Percentiles rank a stretch among this genome's conserved stretches.
These are phyloP conservation scores for Solanum etuberosum DNA, from an alignment of 257 asterid species.

Conservation along the genomic window DNA sequence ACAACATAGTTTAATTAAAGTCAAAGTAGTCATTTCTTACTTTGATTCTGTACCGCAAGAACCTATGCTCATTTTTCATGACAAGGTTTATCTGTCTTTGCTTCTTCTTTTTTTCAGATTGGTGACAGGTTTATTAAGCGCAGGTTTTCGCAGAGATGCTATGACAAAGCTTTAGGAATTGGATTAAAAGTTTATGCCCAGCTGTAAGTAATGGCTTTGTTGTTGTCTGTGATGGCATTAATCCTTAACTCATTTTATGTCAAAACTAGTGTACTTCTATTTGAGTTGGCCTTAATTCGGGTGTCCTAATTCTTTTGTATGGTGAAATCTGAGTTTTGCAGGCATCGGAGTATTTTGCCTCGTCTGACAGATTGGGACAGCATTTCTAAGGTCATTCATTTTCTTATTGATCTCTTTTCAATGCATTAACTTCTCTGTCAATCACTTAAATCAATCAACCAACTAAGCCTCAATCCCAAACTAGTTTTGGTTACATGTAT, in stretches of 20 bases:
- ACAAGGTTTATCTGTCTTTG: background rate
- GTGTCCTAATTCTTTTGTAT: background rate
- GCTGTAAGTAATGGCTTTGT: slow-evolving; percentile 27
- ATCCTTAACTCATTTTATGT: background rate
- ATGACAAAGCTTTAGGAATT: slow-evolving; percentile 56
- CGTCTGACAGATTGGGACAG: slow-evolving; percentile 88
- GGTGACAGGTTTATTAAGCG: slow-evolving; percentile 88
- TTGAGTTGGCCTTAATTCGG: background rate
- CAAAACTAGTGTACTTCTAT: background rate
- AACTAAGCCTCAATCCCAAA: background rate
- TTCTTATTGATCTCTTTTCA: background rate
- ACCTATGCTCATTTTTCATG: background rate
- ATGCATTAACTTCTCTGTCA: background rate
- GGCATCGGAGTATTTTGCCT: slow-evolving; percentile 61
- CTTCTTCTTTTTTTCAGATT: slow-evolving; percentile 30
- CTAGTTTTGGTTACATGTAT: background rate
- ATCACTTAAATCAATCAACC: background rate
- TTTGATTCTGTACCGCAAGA: background rate
- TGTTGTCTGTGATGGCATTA: background rate
- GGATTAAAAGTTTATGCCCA: slow-evolving; percentile 78
- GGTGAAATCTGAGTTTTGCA: slow-evolving; percentile 18
- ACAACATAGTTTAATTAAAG: background rate
- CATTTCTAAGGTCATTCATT: slow-evolving; percentile 45
- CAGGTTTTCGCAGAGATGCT: slow-evolving; percentile 45
- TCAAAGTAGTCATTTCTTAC: background rate